Evolutionary conservation across 768 basidiomycete genomes (phyloP).

Genomic region (Nidularia pulvinata): DNA sequence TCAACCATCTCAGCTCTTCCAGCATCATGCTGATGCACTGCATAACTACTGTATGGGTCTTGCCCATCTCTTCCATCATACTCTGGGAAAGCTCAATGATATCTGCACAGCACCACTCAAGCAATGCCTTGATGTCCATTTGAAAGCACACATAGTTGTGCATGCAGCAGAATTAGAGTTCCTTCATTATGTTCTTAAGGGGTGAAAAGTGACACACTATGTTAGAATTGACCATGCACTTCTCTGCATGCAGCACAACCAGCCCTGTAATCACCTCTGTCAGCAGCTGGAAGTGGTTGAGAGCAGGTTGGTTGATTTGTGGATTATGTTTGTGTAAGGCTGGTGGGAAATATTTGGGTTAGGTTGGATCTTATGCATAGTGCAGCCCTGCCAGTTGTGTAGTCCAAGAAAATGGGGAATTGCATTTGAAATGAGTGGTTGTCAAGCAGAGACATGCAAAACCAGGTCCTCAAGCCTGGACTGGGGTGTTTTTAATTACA

Average conservation of each 20-base stretch:
- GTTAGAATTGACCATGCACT: constrained; percentile 39
- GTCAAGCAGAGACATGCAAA: no score
- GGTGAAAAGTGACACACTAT: constrained; percentile 41
- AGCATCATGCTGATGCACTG: constrained; percentile 94
- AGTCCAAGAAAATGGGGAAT: no score
- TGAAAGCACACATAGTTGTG: constrained; percentile 96
- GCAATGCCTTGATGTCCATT: constrained; percentile 78
- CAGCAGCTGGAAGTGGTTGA: constrained; percentile 53
- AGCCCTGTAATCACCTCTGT: constrained; percentile 87
- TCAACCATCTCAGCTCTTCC: constrained; percentile 86
- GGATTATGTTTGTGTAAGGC: no score
- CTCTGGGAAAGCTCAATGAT: constrained; percentile 92
- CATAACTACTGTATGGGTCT: constrained; percentile 90
- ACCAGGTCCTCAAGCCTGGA: no score
- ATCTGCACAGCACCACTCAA: constrained; percentile 85
- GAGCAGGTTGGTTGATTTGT: no score
- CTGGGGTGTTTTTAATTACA: no score
- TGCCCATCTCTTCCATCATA: constrained; percentile 87
- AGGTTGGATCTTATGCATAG: no score
- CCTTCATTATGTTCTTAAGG: constrained; percentile 89
- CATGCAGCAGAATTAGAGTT: constrained; percentile 86
- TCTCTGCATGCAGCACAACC: constrained; percentile 89
- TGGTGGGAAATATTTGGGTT: no score
- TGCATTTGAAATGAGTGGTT: no score
- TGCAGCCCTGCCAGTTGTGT: no score